Evolutionary conservation across 2,329 filamentous ascomycete species (phyloP).

Genomic region (Pseudogymnoascus sp.): DNA sequence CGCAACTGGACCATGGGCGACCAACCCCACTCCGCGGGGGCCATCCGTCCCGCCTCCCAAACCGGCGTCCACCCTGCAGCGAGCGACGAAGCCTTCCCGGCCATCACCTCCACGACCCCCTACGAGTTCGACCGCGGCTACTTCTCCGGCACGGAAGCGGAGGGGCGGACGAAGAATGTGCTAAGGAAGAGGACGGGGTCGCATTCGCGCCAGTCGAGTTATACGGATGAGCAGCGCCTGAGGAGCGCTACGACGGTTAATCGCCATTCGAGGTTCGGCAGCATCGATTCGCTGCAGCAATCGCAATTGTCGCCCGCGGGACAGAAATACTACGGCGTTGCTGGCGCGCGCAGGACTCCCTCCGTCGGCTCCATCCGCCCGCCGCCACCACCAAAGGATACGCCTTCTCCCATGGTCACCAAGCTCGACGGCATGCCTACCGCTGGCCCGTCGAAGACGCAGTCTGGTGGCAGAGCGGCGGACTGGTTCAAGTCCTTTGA

Average conservation of each 20-base stretch:
- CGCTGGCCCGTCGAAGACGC: slow-evolving; percentile 32
- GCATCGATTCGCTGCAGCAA: slow-evolving; percentile 65
- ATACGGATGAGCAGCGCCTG: slow-evolving; percentile 63
- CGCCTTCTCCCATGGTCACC: slow-evolving; percentile 48
- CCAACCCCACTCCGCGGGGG: slow-evolving; percentile 15
- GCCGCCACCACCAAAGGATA: slow-evolving; percentile 48
- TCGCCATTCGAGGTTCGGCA: slow-evolving; percentile 70
- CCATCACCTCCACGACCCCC: slow-evolving; percentile 17
- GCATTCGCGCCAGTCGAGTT: slow-evolving; percentile 66
- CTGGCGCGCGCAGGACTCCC: slow-evolving; percentile 28
- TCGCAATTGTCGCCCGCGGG: slow-evolving; percentile 50
- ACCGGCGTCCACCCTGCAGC: slow-evolving; percentile 16
- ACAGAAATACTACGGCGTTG: slow-evolving; percentile 60
- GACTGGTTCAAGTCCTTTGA: slow-evolving; percentile 48
- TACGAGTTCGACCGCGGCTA: slow-evolving; percentile 76
- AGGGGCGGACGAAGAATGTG: slow-evolving; percentile 66
- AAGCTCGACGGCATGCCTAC: slow-evolving; percentile 40
- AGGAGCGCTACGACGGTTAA: slow-evolving; percentile 57
- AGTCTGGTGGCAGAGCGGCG: slow-evolving; percentile 36
- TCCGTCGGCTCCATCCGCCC: slow-evolving; percentile 47
- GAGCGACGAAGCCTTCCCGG: slow-evolving; percentile 19
- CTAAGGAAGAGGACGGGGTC: slow-evolving; percentile 61
- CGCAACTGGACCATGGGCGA: slow-evolving; percentile 58
- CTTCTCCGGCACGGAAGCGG: slow-evolving; percentile 81
- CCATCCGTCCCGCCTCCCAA: slow-evolving; percentile 22